Conservation (phyloP, 225 moss, liverwort and hornwort genomes). For the Thuidium tamariscinum region DNA sequence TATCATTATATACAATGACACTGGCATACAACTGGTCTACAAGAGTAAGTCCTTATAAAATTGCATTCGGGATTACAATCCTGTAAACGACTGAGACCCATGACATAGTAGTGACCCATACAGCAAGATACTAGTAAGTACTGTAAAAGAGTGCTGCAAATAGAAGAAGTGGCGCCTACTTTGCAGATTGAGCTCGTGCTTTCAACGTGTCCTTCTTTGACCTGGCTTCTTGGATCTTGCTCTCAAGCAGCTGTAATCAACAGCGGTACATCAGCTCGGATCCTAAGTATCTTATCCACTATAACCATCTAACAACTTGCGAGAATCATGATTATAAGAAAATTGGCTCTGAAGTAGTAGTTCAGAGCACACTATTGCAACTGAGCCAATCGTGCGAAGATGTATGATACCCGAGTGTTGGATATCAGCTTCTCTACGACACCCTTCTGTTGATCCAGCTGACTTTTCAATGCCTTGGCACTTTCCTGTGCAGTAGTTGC, state of each 20-base stretch:
- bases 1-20: not conserved
- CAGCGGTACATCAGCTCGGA: not conserved
- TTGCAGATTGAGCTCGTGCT: slow-evolving; percentile 98
- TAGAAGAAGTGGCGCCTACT: slow-evolving; percentile 26
- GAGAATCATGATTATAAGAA: not conserved
- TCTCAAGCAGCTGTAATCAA: slow-evolving; percentile 71
- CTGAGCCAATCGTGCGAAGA: not conserved
- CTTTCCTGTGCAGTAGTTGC: slow-evolving; percentile 53
- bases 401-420: slow-evolving; percentile 71
- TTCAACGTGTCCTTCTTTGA: slow-evolving; percentile 99
- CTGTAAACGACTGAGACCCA: not conserved
- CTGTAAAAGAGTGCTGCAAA: not conserved
- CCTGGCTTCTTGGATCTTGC: slow-evolving; percentile 97
- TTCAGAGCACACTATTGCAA: not conserved
- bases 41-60: not conserved
- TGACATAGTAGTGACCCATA: not conserved
- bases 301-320: not conserved
- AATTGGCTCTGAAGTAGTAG: not conserved
- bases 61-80: not conserved
- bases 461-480: slow-evolving; percentile 70
- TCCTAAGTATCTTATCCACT: not conserved
- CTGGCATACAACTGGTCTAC: not conserved
- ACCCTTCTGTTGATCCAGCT: slow-evolving; percentile 86
- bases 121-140: not conserved
- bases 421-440: slow-evolving; percentile 92